These are phyloP conservation scores for Taxillus chinensis DNA, from an alignment of 164 flowering plant genomes.

Conservation along the genomic window DNA sequence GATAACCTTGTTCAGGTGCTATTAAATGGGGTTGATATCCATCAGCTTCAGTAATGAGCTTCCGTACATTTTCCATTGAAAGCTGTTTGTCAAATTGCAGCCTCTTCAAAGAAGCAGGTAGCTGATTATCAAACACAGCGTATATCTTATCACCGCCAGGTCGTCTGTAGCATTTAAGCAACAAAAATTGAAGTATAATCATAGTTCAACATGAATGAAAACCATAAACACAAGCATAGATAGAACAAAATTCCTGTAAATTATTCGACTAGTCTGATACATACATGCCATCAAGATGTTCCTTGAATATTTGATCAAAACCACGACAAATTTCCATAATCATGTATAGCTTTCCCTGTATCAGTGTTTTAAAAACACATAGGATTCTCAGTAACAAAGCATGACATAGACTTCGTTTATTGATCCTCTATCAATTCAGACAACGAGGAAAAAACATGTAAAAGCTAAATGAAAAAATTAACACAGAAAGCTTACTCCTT, in stretches of 20 bases:
- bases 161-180: slow-evolving; percentile 36
- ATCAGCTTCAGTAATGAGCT: slow-evolving; percentile 82
- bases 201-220: background rate
- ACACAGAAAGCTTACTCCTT: slow-evolving; percentile 52
- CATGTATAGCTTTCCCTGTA: slow-evolving; percentile 74
- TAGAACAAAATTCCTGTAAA: background rate
- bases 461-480: background rate
- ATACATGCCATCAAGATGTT: slow-evolving; percentile 87
- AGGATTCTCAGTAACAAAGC: slow-evolving; percentile 3
- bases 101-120: slow-evolving; percentile 75
- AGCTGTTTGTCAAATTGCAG: slow-evolving; percentile 85
- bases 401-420: background rate
- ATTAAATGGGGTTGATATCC: slow-evolving; percentile 88
- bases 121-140: slow-evolving; percentile 65
- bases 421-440: background rate
- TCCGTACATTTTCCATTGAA: slow-evolving; percentile 66
- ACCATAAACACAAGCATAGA: background rate
- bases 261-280: slow-evolving; percentile 6
- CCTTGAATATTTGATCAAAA: slow-evolving; percentile 76
- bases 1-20: slow-evolving; percentile 83
- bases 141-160: slow-evolving; percentile 83
- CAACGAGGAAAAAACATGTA: background rate
- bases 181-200: background rate
- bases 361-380: too few species aligned
- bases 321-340: slow-evolving; percentile 72